phyloP scores from a whole-genome alignment of 2,329 filamentous ascomycete genomes.

The Dactylella cylindrospora region DNA sequence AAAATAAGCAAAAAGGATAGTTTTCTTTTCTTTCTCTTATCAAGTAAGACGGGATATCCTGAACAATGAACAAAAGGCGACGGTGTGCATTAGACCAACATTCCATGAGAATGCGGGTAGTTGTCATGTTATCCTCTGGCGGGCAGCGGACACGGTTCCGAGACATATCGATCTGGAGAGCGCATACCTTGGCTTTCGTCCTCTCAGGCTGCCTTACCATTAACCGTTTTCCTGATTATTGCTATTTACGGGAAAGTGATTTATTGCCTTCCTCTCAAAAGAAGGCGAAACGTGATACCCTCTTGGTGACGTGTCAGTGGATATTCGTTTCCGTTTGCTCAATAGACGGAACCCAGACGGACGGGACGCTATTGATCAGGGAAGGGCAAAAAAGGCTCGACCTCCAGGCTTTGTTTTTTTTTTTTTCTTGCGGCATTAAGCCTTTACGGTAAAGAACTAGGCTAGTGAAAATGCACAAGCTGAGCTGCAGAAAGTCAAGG shows the following conservation, averaged over 20 bases:
- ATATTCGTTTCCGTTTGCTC: slow-evolving; percentile 42
- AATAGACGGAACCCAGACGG: slow-evolving; percentile 37
- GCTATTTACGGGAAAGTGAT: slow-evolving; percentile 30
- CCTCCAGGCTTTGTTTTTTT: too few species aligned
- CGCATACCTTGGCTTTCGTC: slow-evolving; percentile 22
- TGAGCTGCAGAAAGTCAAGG: slow-evolving; percentile 27
- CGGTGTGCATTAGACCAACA: slow-evolving; percentile 42
- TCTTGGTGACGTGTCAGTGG: slow-evolving; percentile 45
- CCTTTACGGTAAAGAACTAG: slow-evolving; percentile 29
- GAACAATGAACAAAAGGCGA: slow-evolving; percentile 15
- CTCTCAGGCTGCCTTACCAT: slow-evolving; percentile 9
- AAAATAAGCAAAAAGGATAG: slow-evolving; percentile 19
- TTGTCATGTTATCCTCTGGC: slow-evolving; percentile 40
- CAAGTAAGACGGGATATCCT: slow-evolving; percentile 1
- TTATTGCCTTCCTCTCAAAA: slow-evolving; percentile 25
- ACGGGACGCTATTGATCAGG: slow-evolving; percentile 29
- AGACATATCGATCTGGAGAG: slow-evolving; percentile 35
- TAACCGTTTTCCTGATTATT: slow-evolving; percentile 6
- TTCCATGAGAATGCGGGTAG: slow-evolving; percentile 43
- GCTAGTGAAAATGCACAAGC: too few species aligned
- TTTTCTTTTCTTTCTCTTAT: slow-evolving; percentile 11
- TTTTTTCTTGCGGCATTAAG: slow-evolving; percentile 41
- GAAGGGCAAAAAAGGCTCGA: slow-evolving; percentile 28
- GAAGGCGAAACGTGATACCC: slow-evolving; percentile 42
- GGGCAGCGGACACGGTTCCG: slow-evolving; percentile 44